Conservation (phyloP, 2,329 filamentous ascomycete genomes). For the Ascocoryne sarcoides region DNA sequence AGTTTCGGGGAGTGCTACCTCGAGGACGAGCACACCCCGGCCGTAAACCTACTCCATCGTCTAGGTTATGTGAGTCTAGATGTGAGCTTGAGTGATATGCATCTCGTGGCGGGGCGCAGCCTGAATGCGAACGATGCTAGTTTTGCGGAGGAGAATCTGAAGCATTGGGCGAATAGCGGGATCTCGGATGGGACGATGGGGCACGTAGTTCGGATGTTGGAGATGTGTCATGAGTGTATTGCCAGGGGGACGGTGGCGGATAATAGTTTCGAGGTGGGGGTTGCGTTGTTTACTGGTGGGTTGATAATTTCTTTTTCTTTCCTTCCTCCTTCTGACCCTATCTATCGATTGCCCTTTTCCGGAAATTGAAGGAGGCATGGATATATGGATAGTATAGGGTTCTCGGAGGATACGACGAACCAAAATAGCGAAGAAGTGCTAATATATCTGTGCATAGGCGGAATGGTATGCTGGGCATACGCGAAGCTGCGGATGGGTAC, state of each 20-base stretch:
- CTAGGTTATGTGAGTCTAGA: constrained; percentile 22
- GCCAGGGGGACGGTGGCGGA: constrained; percentile 11
- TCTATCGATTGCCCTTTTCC: no score
- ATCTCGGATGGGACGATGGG: constrained; percentile 21
- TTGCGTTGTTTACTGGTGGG: constrained; percentile 22
- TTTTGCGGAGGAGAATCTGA: constrained; percentile 24
- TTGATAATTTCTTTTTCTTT: no score
- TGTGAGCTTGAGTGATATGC: constrained; percentile 23
- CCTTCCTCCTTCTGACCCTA: no score
- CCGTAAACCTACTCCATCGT: constrained; percentile 17
- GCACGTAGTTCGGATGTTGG: constrained; percentile 19
- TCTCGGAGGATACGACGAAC: constrained; percentile 10
- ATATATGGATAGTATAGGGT: no score
- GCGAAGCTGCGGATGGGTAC: constrained; percentile 15
- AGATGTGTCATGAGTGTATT: constrained; percentile 15
- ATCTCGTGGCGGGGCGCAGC: constrained; percentile 23
- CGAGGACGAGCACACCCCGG: constrained; percentile 5
- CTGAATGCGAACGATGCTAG: constrained; percentile 17
- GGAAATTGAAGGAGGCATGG: no score
- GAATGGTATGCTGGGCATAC: constrained; percentile 25
- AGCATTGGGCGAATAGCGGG: constrained; percentile 23
- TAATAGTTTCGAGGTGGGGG: constrained; percentile 18
- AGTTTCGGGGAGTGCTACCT: constrained; percentile 22
- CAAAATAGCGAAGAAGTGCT: constrained; percentile 20
- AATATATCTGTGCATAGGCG: constrained; percentile 21